phyloP scores from a whole-genome alignment of 495 filamentous ascomycete genomes.

The Hypomontagnella monticulosa region DNA sequence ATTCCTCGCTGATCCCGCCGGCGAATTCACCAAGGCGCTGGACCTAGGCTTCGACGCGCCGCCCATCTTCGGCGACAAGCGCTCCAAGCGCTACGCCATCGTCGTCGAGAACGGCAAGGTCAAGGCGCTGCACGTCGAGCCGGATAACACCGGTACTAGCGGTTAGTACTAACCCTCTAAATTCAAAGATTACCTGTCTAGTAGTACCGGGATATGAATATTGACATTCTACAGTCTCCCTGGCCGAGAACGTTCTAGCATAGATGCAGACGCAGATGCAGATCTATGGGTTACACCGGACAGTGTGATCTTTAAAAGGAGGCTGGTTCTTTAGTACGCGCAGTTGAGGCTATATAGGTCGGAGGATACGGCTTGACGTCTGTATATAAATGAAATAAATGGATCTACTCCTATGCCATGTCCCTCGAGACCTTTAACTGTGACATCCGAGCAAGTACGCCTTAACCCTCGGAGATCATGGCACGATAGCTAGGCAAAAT shows the following conservation, averaged over 20 bases:
- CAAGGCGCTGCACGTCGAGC: slow-evolving; percentile 80
- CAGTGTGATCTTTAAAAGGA: neutral
- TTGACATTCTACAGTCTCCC: slow-evolving; percentile 59
- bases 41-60: slow-evolving; percentile 84
- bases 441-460: no score
- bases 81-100: slow-evolving; percentile 90
- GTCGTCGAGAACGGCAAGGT: slow-evolving; percentile 81
- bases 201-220: no score
- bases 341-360: neutral
- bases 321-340: neutral
- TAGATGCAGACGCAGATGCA: slow-evolving; percentile 52
- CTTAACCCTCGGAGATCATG: no score
- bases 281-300: neutral
- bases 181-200: no score
- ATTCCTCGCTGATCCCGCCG: slow-evolving; percentile 90
- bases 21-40: slow-evolving; percentile 82
- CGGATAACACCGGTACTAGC: slow-evolving; percentile 89
- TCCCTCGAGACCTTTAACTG: no score
- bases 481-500: no score
- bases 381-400: no score
- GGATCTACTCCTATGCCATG: no score
- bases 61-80: slow-evolving; percentile 83
- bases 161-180: slow-evolving; percentile 59
- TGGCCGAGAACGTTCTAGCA: slow-evolving; percentile 77
- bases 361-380: neutral